Percentiles rank a stretch among this genome's conserved stretches.
Conservation (phyloP, 495 filamentous ascomycete species). For the Lichina pygmaea region DNA sequence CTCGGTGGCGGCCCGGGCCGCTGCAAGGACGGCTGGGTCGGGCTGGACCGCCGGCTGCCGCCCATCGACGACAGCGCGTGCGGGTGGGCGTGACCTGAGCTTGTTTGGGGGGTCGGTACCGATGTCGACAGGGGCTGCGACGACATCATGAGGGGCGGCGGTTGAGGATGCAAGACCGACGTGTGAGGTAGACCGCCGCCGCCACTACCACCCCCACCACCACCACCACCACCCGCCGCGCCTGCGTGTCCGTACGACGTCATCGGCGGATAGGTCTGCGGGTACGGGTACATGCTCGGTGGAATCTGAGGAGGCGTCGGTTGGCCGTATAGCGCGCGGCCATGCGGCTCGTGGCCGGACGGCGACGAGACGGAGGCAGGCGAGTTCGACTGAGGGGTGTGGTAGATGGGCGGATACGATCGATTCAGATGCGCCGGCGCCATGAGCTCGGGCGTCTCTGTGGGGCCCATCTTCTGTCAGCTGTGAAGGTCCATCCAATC, state of each 20-base stretch:
- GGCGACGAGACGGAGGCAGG: slow-evolving; percentile 87
- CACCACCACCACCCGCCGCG: slow-evolving; percentile 15
- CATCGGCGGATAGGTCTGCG: slow-evolving; percentile 44
- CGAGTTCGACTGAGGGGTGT: slow-evolving; percentile 87
- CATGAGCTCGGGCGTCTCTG: slow-evolving; percentile 81
- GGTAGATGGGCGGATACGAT: slow-evolving; percentile 79
- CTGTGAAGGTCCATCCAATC: neutral
- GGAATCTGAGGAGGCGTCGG: slow-evolving; percentile 22
- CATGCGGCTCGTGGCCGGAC: slow-evolving; percentile 67
- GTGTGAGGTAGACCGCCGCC: too few relatives aligned
- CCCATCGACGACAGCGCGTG: slow-evolving; percentile 15
- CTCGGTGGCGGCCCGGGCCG: neutral
- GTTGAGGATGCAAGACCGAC: neutral
- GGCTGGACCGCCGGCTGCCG: slow-evolving; percentile 14
- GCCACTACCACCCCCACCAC: slow-evolving; percentile 23
- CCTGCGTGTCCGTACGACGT: slow-evolving; percentile 48
- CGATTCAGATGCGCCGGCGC: slow-evolving; percentile 71
- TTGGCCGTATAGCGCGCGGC: slow-evolving; percentile 53
- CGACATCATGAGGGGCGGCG: slow-evolving; percentile 7
- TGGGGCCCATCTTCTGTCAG: neutral
- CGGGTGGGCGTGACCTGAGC: slow-evolving; percentile 25
- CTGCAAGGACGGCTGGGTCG: slow-evolving; percentile 13
- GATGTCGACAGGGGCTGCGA: slow-evolving; percentile 39
- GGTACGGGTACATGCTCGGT: slow-evolving; percentile 45
- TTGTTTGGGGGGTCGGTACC: slow-evolving; percentile 31